phyloP scores from a whole-genome alignment of 768 basidiomycete species.

The Collybiopsis confluens region DNA sequence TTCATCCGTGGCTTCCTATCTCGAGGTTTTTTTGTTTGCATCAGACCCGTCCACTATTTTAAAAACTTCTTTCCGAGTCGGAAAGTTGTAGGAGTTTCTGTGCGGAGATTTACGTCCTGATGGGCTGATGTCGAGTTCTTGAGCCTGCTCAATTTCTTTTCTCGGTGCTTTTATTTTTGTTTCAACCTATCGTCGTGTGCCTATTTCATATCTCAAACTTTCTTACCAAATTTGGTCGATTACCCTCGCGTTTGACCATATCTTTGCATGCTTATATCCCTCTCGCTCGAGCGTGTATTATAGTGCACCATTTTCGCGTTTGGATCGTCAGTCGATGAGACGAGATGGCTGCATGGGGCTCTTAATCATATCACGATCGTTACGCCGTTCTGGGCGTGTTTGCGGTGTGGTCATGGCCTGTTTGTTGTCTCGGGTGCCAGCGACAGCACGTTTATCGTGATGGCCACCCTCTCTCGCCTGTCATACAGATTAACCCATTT shows the following conservation, averaged over 20 bases:
- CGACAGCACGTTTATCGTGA: not conserved
- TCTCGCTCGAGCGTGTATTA: conserved; percentile 18
- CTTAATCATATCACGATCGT: not conserved
- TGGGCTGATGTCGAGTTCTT: too few relatives aligned
- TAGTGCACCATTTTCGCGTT: conserved; percentile 12
- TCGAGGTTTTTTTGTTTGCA: not conserved
- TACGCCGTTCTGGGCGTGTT: conserved; percentile 18
- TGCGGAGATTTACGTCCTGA: too few relatives aligned
- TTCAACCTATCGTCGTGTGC: too few relatives aligned
- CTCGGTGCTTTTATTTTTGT: too few relatives aligned
- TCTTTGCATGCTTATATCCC: conserved; percentile 12
- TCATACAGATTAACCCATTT: too few relatives aligned
- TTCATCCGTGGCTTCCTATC: not conserved
- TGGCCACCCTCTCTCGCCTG: too few relatives aligned
- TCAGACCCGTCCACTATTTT: too few relatives aligned
- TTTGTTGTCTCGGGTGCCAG: conserved; percentile 15
- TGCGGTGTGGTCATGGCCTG: conserved; percentile 2
- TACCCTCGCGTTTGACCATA: not conserved
- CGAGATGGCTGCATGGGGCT: not conserved
- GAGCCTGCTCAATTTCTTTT: too few relatives aligned
- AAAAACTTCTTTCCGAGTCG: too few relatives aligned
- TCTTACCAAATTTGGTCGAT: conserved; percentile 1
- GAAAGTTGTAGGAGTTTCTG: too few relatives aligned
- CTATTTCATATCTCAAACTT: conserved; percentile 15
- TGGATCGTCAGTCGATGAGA: not conserved